Base-by-base conservation (phyloP, 2,329 filamentous ascomycete genomes). In the Neocucurbitaria cava region DNA sequence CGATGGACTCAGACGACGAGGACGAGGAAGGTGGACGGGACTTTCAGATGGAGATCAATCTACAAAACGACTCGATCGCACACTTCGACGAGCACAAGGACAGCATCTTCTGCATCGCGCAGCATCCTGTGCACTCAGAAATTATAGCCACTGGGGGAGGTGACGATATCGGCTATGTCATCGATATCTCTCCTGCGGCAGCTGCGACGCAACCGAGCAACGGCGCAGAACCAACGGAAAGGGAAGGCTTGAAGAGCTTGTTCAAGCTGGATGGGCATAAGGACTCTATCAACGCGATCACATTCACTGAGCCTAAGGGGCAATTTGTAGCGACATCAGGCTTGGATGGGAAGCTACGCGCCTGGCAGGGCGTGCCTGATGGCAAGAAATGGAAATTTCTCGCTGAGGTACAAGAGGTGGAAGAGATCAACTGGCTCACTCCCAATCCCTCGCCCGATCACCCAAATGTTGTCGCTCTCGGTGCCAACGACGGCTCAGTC, bases 41-140 rank as follows among this genome's bases (percentile, higher is more conserved):
- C 65, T 71, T 81, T 52, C 63, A 73, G 6, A 80, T 89, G 74
- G 91, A 95, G 74, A 87, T 97, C 38, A 79, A 86, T 38, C 83
- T 98, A 6, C 87, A 95, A 59, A 99, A 98, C 82, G 94, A 99
- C 82, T 96, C 92, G 62, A 83, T 89, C 63, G 94, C 92, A 56
- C 94, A 96, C 81, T 97, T 98, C 72, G 95, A 98, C 80, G 77
- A 79, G 31, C 92, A 97, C 80, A 89, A 87, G 66, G 92, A 97
- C 83, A 93, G 89, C 56, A 90, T 99, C 70, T 99, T 97, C 81
- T 87, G 91, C 77, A 95, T 99, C 74, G 92, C 94, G 17, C 92
- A 96, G 74, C 95, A 99, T 75, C 95, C 95, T 3, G 81, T 87
- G 6, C 83, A 90, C 71, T 86, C 89, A 5, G 83, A 87, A 18